Base-by-base conservation (phyloP, 148 eudicot genomes). In the Dysphania ambrosioides region DNA sequence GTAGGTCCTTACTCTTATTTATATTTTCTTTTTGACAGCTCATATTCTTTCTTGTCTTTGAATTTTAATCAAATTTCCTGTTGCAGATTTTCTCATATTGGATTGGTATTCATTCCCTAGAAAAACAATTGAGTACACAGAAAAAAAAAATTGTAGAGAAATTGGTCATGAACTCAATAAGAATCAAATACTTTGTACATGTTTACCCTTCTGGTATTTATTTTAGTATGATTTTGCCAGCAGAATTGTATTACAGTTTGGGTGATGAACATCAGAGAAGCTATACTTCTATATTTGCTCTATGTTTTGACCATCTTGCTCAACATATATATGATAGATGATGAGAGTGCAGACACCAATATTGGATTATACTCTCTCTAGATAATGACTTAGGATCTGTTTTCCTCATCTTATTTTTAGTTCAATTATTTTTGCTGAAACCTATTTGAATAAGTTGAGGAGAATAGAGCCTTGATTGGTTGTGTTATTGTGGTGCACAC, bases 1-100 rank as follows among this genome's bases (percentile, higher is more conserved):
- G 99, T 96, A 59, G 47, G 79, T 81, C n/a, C 64, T 27, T 65
- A n/a, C n/a, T 60, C 32, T 71, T 57, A 24, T 57, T 32, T 32
- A 8, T 29, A 21, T 56, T 67, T 27, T 75, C 49, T 66, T 41
- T 26, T 27, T 15, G 4, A 18, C 30, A 4, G 55, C 13, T 32
- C 27, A 15, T 49, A 23, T 18, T 68, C 0, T 64, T 77, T 53
- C 69, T 67, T 60, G n/a, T n/a, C n/a, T 66, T n/a, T n/a, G 18
- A 42, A 27, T 31, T 47, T 27, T 56, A 11, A 27, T 44, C 19
- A 30, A 23, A 6, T 27, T 2, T 10, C 13, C 21, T 32, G 1
- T n/a, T 21, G 41, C 41, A 16, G 21, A 32, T 10, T 18, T n/a
- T 63, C 67, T 63, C 21, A 32, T 62, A 18, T 63, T 32, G 38